A percentile compares a stretch with the other conserved stretches of the same genome.
Conservation (phyloP, 306 rosid species). For the Macrotyloma uniflorum region DNA sequence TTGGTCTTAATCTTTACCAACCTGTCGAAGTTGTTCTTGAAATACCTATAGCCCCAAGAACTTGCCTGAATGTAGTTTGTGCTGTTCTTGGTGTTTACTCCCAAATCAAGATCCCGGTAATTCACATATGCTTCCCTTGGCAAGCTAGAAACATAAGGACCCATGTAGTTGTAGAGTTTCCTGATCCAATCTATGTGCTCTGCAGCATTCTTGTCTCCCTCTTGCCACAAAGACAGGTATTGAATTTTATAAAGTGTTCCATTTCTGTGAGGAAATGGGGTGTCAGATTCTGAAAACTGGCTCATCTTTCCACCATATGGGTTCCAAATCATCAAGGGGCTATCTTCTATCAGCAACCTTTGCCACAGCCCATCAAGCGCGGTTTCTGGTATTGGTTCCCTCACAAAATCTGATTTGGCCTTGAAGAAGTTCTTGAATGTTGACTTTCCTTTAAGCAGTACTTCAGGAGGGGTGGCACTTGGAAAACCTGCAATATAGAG, state of each 20-base stretch:
- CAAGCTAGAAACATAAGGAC: slow-evolving; percentile 42
- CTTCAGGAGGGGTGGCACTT: slow-evolving; percentile 41
- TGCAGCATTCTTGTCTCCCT: slow-evolving; percentile 26
- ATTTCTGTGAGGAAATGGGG: slow-evolving; percentile 65
- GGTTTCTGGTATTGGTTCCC: slow-evolving; percentile 48
- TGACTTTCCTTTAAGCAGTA: slow-evolving; percentile 48
- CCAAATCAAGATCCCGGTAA: slow-evolving; percentile 58
- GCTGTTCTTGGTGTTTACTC: slow-evolving; percentile 45
- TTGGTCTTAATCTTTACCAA: slow-evolving; percentile 50
- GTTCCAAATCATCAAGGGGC: slow-evolving; percentile 53
- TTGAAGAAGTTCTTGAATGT: slow-evolving; percentile 53
- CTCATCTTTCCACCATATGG: slow-evolving; percentile 71
- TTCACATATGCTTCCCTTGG: slow-evolving; percentile 58
- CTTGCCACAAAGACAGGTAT: slow-evolving; percentile 44
- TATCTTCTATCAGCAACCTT: slow-evolving; percentile 45
- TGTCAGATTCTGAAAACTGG: slow-evolving; percentile 51
- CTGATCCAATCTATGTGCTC: slow-evolving; percentile 54
- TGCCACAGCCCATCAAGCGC: slow-evolving; percentile 60
- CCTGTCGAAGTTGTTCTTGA: slow-evolving; percentile 47
- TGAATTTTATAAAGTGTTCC: slow-evolving; percentile 62
- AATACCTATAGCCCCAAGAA: slow-evolving; percentile 51
- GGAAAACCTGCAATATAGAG: slow-evolving; percentile 49
- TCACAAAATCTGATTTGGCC: slow-evolving; percentile 69
- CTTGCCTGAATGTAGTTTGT: slow-evolving; percentile 44
- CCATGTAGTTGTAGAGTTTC: slow-evolving; percentile 51